Percentiles rank a stretch among this genome's conserved stretches.
These are phyloP conservation scores for Chlorella sp. DNA, from an alignment of 139 green algal genomes.

Conservation along the genomic window DNA sequence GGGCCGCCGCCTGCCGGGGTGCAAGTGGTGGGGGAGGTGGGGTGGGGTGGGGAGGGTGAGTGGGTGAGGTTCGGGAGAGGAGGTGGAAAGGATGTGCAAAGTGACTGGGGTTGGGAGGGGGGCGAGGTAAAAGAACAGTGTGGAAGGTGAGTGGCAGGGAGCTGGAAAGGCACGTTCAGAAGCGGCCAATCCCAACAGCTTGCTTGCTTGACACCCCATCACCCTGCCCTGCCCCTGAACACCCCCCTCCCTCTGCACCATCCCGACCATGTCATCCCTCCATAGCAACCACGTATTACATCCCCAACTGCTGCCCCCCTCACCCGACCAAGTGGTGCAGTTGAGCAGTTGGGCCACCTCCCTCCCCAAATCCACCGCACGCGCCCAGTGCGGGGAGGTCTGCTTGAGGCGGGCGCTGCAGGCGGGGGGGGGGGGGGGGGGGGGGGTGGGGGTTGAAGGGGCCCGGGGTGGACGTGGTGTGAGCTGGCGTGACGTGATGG, in stretches of 20 bases:
- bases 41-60: background rate
- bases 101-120: no score
- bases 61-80: background rate
- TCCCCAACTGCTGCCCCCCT: background rate
- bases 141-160: background rate
- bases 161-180: no score
- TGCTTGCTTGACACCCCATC: no score
- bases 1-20: constrained; percentile 53
- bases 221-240: no score
- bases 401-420: constrained; percentile 54
- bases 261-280: no score
- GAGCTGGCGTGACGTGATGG: no score
- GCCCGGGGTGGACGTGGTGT: no score
- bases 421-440: no score
- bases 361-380: constrained; percentile 43
- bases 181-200: no score
- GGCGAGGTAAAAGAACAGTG: background rate
- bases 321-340: constrained; percentile 68
- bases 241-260: no score
- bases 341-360: constrained; percentile 66
- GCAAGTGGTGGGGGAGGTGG: background rate
- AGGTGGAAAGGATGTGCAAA: background rate
- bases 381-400: constrained; percentile 53
- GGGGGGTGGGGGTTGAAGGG: no score
- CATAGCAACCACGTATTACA: no score